A percentile compares a stretch with the other conserved stretches of the same genome.
Conservation (phyloP, 2,329 filamentous ascomycete genomes). For the Calonectria crousiana region DNA sequence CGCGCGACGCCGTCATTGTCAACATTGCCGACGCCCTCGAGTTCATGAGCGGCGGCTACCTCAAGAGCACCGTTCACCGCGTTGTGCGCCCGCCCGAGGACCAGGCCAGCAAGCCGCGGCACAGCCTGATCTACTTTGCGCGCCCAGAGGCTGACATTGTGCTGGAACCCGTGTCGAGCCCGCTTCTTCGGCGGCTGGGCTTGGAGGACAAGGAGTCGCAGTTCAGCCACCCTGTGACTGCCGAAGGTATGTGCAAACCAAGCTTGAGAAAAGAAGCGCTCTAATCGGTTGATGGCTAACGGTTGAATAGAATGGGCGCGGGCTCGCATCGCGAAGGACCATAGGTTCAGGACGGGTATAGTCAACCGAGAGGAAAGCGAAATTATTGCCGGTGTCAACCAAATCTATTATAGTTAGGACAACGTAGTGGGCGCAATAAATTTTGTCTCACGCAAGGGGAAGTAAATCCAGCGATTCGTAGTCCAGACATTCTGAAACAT, state of each 20-base stretch:
- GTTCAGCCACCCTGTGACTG: slow-evolving; percentile 18
- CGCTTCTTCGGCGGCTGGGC: slow-evolving; percentile 6
- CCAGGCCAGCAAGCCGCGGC: slow-evolving; percentile 56
- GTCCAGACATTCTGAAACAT: not conserved
- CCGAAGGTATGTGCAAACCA: not conserved
- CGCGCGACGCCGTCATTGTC: slow-evolving; percentile 63
- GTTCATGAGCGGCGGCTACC: slow-evolving; percentile 59
- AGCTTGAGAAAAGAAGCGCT: not conserved
- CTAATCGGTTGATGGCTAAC: not conserved
- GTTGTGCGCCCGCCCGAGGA: slow-evolving; percentile 58
- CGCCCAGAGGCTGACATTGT: slow-evolving; percentile 47
- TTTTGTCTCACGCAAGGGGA: not conserved
- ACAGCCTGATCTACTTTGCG: slow-evolving; percentile 60
- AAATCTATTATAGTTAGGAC: slow-evolving; percentile 4
- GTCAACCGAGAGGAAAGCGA: slow-evolving; percentile 16
- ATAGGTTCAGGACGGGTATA: slow-evolving; percentile 16
- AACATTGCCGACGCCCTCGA: slow-evolving; percentile 64
- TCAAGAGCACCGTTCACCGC: slow-evolving; percentile 59
- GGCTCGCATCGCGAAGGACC: slow-evolving; percentile 22
- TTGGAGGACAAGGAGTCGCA: slow-evolving; percentile 2
- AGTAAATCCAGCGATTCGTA: not conserved
- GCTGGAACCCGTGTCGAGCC: slow-evolving; percentile 9
- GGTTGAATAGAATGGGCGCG: slow-evolving; percentile 12
- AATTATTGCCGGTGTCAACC: slow-evolving; percentile 19
- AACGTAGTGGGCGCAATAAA: not conserved